Evolutionary conservation across 805 yeast species (phyloP).

Genomic region (Maudiozyma pseudohumilis): DNA sequence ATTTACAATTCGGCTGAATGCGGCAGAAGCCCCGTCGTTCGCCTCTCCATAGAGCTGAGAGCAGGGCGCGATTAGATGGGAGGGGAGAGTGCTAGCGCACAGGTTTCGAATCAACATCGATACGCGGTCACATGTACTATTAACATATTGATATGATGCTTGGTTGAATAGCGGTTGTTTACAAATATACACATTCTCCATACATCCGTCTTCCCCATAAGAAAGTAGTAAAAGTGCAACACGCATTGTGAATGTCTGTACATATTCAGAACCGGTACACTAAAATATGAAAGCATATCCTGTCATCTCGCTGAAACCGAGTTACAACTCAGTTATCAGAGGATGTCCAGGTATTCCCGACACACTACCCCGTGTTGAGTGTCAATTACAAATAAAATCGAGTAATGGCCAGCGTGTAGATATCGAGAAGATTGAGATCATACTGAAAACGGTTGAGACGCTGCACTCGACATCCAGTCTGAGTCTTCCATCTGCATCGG

Average conservation of each 20-base stretch:
- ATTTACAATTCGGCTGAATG: too few relatives aligned
- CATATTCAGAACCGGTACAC: too few relatives aligned
- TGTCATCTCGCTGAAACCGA: conserved; percentile 36
- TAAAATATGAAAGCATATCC: conserved; percentile 18
- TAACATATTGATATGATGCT: background rate
- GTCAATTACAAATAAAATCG: conserved; percentile 46
- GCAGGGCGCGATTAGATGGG: too few relatives aligned
- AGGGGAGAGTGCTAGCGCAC: too few relatives aligned
- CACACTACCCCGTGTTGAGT: conserved; percentile 49
- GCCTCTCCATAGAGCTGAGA: too few relatives aligned
- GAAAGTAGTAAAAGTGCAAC: background rate
- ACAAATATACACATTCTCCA: too few relatives aligned
- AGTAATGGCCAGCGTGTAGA: conserved; percentile 38
- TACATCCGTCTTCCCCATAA: too few relatives aligned
- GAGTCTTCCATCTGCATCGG: background rate
- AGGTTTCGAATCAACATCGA: background rate
- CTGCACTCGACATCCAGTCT: conserved; percentile 22
- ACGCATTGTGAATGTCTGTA: too few relatives aligned
- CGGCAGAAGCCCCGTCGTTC: too few relatives aligned
- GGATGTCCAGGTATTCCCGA: conserved; percentile 66
- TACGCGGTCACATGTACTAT: background rate
- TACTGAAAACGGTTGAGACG: conserved; percentile 42
- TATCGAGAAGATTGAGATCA: conserved; percentile 39
- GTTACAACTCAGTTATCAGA: conserved; percentile 42
- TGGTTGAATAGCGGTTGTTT: background rate